phyloP scores from a whole-genome alignment of 2,329 filamentous ascomycete genomes.

The Alternaria sp. region DNA sequence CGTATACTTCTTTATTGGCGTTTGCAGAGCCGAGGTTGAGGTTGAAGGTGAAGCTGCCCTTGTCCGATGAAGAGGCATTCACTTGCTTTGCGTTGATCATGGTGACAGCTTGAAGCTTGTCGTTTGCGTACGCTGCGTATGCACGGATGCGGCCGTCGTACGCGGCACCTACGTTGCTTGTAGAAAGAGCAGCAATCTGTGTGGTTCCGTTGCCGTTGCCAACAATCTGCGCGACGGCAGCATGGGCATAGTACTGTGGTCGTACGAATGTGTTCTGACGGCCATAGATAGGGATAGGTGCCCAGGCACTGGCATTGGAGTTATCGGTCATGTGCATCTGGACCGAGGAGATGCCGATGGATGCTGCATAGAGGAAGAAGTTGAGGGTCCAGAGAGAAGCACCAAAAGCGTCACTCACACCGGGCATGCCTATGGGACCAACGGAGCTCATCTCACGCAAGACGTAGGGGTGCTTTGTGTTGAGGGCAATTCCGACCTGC shows the following conservation, averaged over 20 bases:
- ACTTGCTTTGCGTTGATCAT: slow-evolving; percentile 58
- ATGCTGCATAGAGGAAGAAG: slow-evolving; percentile 61
- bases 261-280: slow-evolving; percentile 56
- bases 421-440: slow-evolving; percentile 58
- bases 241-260: slow-evolving; percentile 61
- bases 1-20: slow-evolving; percentile 55
- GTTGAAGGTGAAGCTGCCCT: slow-evolving; percentile 53
- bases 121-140: slow-evolving; percentile 58
- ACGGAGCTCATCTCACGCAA: slow-evolving; percentile 63
- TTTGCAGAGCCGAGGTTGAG: slow-evolving; percentile 53
- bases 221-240: slow-evolving; percentile 61
- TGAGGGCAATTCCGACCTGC: slow-evolving; percentile 54
- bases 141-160: slow-evolving; percentile 56
- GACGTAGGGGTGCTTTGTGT: slow-evolving; percentile 58
- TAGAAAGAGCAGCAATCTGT: slow-evolving; percentile 52
- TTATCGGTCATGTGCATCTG: slow-evolving; percentile 66
- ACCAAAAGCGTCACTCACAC: slow-evolving; percentile 60
- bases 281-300: slow-evolving; percentile 55
- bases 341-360: slow-evolving; percentile 58
- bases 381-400: slow-evolving; percentile 63
- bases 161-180: slow-evolving; percentile 39
- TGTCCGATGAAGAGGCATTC: slow-evolving; percentile 52
- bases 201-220: slow-evolving; percentile 58
- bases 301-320: slow-evolving; percentile 62
- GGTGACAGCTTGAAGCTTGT: slow-evolving; percentile 54